Base-by-base conservation (phyloP, 768 basidiomycete species). In the Termitomyces sp. region DNA sequence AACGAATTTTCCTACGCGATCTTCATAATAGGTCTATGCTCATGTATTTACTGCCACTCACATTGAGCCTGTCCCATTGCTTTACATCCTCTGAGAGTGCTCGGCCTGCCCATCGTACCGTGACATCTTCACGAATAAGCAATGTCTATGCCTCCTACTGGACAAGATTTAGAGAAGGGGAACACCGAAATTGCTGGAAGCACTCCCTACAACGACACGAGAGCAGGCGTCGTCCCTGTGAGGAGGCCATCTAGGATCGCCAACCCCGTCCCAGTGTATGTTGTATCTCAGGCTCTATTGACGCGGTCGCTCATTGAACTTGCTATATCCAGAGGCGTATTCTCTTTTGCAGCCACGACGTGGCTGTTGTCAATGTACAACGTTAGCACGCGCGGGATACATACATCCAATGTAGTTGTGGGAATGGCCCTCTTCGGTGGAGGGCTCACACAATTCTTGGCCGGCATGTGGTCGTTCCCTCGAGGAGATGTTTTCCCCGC, bases 401-500 rank as follows among this genome's bases (percentile, higher is more conserved):
- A 70, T 24, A 70, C 68, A 1, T 80, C 86, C 43, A 88, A 91
- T 56, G 79, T 83, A 32, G 79, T 90, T 53, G 77, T 90, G 45
- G 92, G 90, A 32, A 89, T 93, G 89, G 86, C 88, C 5, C 66
- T 89, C 59, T 87, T 84, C 54, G 66, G 79, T 47, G 91, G 92
- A 27, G 92, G 92, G 47, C 82, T 93, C n/a, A 80, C 77, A 10
- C 92, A 94, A 65, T 76, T 93, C 60, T 66, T 92, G 27, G 91
- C 89, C 3, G 92, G 92, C 45, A 90, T 91, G 84, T 91, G 89
- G 89, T 83, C 84, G 68, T 81, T 83, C 60, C 77, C 81, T 1
- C 72, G 80, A 32, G 84, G 84, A 0, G 87, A 89, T 59, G 74
- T 77, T 3, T 89, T 88, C 53, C 83, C 82, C 52, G 86, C 85